A percentile compares a stretch with the other conserved stretches of the same genome.
These are phyloP conservation scores for Nothophaeocryptopus gaeumannii DNA, from an alignment of 2,329 filamentous ascomycete species.

Conservation along the genomic window DNA sequence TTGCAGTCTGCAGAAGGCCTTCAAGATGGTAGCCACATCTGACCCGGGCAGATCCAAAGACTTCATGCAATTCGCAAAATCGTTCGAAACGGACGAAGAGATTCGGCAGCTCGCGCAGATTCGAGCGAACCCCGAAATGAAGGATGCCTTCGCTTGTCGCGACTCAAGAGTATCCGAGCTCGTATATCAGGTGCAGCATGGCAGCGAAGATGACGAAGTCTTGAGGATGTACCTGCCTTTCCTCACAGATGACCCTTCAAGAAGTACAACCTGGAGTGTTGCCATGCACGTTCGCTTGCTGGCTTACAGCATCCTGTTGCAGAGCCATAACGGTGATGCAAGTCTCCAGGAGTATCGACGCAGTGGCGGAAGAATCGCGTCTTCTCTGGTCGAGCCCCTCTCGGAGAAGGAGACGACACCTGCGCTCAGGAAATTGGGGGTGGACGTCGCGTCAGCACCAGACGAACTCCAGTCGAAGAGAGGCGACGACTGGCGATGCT, in stretches of 20 bases:
- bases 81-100: conserved; percentile 15
- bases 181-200: conserved; percentile 43
- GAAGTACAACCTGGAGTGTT: conserved; percentile 43
- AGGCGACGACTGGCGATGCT: conserved; percentile 21
- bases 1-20: conserved; percentile 28
- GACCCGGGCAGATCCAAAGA: conserved; percentile 6
- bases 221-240: conserved; percentile 63
- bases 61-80: conserved; percentile 12
- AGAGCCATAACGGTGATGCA: conserved; percentile 9
- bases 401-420: not conserved
- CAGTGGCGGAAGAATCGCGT: conserved; percentile 32
- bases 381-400: conserved; percentile 14
- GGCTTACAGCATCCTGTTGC: conserved; percentile 39
- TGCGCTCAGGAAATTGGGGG: conserved; percentile 1
- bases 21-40: conserved; percentile 7
- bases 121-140: conserved; percentile 1
- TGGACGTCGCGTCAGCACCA: conserved; percentile 6
- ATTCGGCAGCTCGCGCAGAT: conserved; percentile 2
- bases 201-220: conserved; percentile 12
- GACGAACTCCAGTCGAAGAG: not conserved
- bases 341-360: conserved; percentile 40
- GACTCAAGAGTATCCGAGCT: conserved; percentile 40
- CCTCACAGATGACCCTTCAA: conserved; percentile 50
- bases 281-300: conserved; percentile 38
- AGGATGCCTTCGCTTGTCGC: conserved; percentile 1